phyloP scores from a whole-genome alignment of 352 stramenopile genomes.

The Nothophytophthora sp. region DNA sequence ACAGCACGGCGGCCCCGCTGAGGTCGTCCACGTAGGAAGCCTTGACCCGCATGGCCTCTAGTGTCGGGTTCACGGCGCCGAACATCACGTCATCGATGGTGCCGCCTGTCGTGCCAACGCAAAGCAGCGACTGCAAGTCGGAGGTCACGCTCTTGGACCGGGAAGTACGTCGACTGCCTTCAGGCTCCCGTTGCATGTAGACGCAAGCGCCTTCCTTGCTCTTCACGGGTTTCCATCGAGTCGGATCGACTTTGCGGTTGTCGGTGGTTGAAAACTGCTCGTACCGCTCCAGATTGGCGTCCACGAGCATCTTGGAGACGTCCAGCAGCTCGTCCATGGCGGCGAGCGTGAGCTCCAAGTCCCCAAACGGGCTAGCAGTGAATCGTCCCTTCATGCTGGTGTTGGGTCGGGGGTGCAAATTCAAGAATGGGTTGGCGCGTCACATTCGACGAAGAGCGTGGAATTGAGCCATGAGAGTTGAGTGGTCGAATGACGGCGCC shows the following conservation, averaged over 20 bases:
- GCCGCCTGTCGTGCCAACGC: slow-evolving; percentile 23
- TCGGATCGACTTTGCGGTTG: slow-evolving; percentile 22
- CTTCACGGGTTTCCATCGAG: slow-evolving; percentile 29
- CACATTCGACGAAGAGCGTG: no score
- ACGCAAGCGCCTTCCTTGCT: slow-evolving; percentile 15
- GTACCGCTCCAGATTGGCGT: slow-evolving; percentile 28
- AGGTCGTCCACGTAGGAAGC: slow-evolving; percentile 40
- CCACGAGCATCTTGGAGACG: slow-evolving; percentile 17
- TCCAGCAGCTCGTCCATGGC: slow-evolving; percentile 20
- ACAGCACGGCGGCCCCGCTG: slow-evolving; percentile 37
- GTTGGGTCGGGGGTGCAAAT: no score
- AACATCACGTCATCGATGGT: slow-evolving; percentile 35
- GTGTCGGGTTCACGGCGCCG: slow-evolving; percentile 28
- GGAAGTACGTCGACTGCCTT: not conserved
- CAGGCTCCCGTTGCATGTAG: slow-evolving; percentile 14
- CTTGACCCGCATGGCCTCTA: slow-evolving; percentile 28
- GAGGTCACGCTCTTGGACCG: not conserved
- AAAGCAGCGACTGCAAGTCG: slow-evolving; percentile 23
- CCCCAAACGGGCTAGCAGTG: slow-evolving; percentile 16
- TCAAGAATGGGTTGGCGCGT: no score
- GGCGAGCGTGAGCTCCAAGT: slow-evolving; percentile 8
- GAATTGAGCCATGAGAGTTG: no score
- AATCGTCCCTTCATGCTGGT: slow-evolving; percentile 19
- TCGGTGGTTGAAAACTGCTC: slow-evolving; percentile 22
- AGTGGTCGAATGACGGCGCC: no score